Percentiles rank a stretch among this genome's conserved stretches.
phyloP scores from a whole-genome alignment of 2,329 filamentous ascomycete genomes.

The Exophiala oligosperma region DNA sequence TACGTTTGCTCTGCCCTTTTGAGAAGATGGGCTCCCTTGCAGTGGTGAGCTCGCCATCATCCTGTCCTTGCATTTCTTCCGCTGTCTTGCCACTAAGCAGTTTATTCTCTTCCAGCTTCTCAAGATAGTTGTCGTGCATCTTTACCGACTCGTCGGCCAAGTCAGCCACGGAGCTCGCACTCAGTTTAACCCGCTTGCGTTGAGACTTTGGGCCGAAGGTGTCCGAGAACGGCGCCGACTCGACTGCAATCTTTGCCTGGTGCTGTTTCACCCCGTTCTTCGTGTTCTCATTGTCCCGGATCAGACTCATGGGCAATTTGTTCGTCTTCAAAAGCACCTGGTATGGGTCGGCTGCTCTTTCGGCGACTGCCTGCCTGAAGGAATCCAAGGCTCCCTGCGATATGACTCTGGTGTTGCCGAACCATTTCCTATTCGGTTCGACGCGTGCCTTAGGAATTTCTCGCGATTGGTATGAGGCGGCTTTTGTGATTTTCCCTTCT shows the following conservation, averaged over 20 bases:
- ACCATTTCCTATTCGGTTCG: slow-evolving; percentile 97
- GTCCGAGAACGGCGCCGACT: slow-evolving; percentile 79
- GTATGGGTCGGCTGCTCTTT: slow-evolving; percentile 87
- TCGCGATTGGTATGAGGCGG: slow-evolving; percentile 78
- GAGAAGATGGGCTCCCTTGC: slow-evolving; percentile 85
- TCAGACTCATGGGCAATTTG: slow-evolving; percentile 93
- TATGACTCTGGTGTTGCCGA: slow-evolving; percentile 88
- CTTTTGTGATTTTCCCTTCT: slow-evolving; percentile 78
- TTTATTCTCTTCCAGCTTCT: slow-evolving; percentile 75
- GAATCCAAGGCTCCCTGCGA: slow-evolving; percentile 82
- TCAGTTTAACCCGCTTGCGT: slow-evolving; percentile 87
- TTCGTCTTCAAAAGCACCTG: slow-evolving; percentile 94
- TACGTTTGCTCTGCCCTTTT: slow-evolving; percentile 92
- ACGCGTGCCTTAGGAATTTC: slow-evolving; percentile 82
- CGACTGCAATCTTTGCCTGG: slow-evolving; percentile 88
- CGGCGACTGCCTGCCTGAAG: slow-evolving; percentile 89
- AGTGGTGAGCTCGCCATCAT: slow-evolving; percentile 55
- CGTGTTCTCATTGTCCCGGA: slow-evolving; percentile 72
- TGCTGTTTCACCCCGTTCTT: slow-evolving; percentile 85
- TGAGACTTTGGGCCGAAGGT: slow-evolving; percentile 94
- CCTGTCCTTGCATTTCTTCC: slow-evolving; percentile 50
- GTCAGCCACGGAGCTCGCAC: slow-evolving; percentile 77
- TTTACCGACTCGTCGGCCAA: slow-evolving; percentile 77
- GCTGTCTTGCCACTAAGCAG: slow-evolving; percentile 66
- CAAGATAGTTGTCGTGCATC: slow-evolving; percentile 78